phyloP scores from a whole-genome alignment of 306 rosid species.

The Casuarina equisetifolia region DNA sequence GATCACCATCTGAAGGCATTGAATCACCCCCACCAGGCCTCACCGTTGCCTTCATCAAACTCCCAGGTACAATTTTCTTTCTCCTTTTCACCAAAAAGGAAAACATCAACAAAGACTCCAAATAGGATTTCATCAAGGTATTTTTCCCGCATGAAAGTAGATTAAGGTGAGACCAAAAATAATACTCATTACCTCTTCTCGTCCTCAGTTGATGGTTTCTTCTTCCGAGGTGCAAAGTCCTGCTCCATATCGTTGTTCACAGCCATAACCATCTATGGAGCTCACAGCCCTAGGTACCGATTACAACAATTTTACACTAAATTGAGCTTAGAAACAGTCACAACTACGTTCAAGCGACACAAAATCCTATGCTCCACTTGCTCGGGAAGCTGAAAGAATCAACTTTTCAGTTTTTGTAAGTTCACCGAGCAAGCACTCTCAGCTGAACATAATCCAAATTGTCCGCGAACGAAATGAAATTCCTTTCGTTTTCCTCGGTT shows the following conservation, averaged over 20 bases:
- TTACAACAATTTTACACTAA: background rate
- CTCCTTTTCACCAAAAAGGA: constrained; percentile 52
- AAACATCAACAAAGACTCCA: background rate
- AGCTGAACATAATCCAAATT: constrained; percentile 1
- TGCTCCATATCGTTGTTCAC: constrained; percentile 38
- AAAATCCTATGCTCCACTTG: constrained; percentile 1
- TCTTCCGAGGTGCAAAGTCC: constrained; percentile 48
- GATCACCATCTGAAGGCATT: constrained; percentile 79
- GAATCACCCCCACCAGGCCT: constrained; percentile 89
- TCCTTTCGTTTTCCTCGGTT: background rate
- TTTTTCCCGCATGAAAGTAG: background rate
- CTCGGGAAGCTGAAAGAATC: too few species aligned
- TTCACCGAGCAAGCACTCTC: background rate
- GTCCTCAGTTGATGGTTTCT: constrained; percentile 73
- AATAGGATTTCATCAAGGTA: background rate
- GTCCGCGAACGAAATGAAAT: constrained; percentile 9
- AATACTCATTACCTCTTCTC: constrained; percentile 61
- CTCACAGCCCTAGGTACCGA: background rate
- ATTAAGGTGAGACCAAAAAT: background rate
- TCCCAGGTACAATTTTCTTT: constrained; percentile 75
- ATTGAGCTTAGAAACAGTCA: constrained; percentile 17
- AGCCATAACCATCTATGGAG: constrained; percentile 42
- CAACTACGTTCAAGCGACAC: constrained; percentile 14
- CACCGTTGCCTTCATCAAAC: constrained; percentile 87
- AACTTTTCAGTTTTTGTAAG: background rate